These are phyloP conservation scores for Zymoseptoria ardabiliae DNA, from an alignment of 2,329 filamentous ascomycete genomes.

Conservation along the genomic window DNA sequence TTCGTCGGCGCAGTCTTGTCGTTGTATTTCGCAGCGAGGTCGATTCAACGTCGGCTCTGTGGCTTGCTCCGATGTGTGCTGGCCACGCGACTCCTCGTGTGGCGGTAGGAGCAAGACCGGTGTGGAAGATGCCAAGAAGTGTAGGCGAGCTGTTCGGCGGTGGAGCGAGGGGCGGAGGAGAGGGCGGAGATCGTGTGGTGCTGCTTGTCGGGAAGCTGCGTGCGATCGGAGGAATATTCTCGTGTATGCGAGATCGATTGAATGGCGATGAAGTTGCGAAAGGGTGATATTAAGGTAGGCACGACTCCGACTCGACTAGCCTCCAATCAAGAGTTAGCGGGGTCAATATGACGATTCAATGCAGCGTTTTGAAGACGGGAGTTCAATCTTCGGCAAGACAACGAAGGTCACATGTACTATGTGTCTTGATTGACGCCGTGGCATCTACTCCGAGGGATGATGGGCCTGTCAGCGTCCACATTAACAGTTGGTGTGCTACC, in stretches of 20 bases:
- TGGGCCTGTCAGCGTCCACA: no score
- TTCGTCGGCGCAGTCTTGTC: not conserved
- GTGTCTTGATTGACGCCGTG: no score
- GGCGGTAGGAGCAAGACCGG: constrained; percentile 1
- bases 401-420: no score
- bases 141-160: not conserved
- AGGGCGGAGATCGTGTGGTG: not conserved
- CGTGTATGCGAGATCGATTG: not conserved
- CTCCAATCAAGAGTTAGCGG: not conserved
- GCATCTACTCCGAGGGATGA: no score
- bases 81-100: constrained; percentile 3
- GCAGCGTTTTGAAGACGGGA: no score
- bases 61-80: constrained; percentile 7
- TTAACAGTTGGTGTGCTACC: no score
- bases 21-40: not conserved
- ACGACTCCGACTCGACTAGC: not conserved
- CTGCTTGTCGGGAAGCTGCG: not conserved
- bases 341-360: not conserved
- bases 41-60: constrained; percentile 4
- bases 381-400: no score
- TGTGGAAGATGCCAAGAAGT: not conserved
- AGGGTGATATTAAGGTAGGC: not conserved
- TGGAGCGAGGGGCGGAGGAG: not conserved
- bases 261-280: not conserved
- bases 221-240: not conserved